Evolutionary conservation across 768 basidiomycete species (phyloP).

Genomic region (Tricholoma sp.): DNA sequence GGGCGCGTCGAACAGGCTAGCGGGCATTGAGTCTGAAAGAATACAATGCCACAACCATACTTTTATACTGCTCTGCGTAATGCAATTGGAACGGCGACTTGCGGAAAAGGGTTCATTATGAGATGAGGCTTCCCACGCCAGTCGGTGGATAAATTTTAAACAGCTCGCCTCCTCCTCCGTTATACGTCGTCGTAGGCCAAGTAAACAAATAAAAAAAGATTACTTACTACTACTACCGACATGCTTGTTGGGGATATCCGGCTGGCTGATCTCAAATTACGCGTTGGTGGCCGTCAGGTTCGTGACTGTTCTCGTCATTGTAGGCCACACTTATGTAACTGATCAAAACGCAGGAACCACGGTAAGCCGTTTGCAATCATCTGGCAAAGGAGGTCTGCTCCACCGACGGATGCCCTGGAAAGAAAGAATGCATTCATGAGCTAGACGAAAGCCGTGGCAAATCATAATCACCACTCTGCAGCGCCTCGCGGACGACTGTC

Average conservation of each 20-base stretch:
- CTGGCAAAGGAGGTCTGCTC: not conserved
- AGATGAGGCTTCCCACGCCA: conserved; percentile 14
- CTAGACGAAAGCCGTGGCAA: not conserved
- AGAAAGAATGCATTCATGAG: not conserved
- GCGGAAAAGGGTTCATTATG: conserved; percentile 9
- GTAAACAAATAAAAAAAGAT: not conserved
- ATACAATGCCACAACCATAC: conserved; percentile 11
- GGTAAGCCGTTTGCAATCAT: not conserved
- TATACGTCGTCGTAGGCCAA: not conserved
- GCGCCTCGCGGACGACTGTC: not conserved
- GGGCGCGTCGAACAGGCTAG: conserved; percentile 26
- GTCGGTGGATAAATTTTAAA: not conserved
- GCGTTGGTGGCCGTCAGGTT: conserved; percentile 2
- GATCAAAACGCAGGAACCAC: not conserved
- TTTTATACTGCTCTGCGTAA: conserved; percentile 11
- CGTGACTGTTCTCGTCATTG: not conserved
- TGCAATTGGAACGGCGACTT: conserved; percentile 18
- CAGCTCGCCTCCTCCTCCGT: not conserved
- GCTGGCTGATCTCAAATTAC: not conserved
- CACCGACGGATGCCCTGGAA: not conserved
- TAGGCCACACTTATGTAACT: not conserved
- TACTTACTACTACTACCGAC: not conserved
- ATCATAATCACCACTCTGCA: not conserved
- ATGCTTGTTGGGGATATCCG: not conserved
- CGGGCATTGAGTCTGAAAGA: conserved; percentile 24